A percentile compares a stretch with the other conserved stretches of the same genome.
These are phyloP conservation scores for Hanseniaspora lindneri DNA, from an alignment of 805 yeast genomes.

Conservation along the genomic window DNA sequence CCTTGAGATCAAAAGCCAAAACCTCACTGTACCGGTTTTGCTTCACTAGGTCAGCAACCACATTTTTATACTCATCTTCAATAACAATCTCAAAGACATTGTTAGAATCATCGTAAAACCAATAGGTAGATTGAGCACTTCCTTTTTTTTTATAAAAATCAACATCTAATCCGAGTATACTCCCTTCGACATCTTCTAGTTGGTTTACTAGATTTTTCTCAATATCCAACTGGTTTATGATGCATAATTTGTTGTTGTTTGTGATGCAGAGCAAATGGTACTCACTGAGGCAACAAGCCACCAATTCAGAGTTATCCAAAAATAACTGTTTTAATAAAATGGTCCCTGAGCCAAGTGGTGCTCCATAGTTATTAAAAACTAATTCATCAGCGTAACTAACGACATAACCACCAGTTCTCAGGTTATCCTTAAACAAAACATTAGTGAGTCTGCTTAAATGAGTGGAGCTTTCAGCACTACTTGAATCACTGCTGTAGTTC, in stretches of 20 bases:
- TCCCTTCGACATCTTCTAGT: conserved; percentile 26
- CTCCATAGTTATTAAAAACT: conserved; percentile 32
- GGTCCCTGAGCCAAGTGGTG: conserved; percentile 28
- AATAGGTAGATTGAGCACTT: conserved; percentile 37
- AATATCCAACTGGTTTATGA: conserved; percentile 43
- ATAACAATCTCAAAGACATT: conserved; percentile 62
- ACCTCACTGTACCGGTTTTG: conserved; percentile 55
- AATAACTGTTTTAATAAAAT: conserved; percentile 30
- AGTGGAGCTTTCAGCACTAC: too few species aligned
- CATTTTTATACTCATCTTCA: conserved; percentile 54
- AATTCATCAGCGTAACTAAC: conserved; percentile 41
- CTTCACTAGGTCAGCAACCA: conserved; percentile 57
- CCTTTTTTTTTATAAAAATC: conserved; percentile 33
- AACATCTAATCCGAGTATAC: conserved; percentile 36
- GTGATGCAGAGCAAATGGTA: conserved; percentile 42
- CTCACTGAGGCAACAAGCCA: conserved; percentile 31
- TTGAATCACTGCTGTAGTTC: conserved; percentile 27
- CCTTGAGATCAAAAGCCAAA: conserved; percentile 31
- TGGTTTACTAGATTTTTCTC: conserved; percentile 33
- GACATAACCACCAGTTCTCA: conserved; percentile 27
- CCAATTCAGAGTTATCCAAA: conserved; percentile 19
- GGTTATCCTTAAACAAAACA: too few species aligned
- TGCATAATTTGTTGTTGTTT: conserved; percentile 33
- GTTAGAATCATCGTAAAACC: conserved; percentile 51
- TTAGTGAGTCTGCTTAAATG: conserved; percentile 28